Conservation (phyloP, 2,329 filamentous ascomycete species). For the Ceratocystis diversiconidia region DNA sequence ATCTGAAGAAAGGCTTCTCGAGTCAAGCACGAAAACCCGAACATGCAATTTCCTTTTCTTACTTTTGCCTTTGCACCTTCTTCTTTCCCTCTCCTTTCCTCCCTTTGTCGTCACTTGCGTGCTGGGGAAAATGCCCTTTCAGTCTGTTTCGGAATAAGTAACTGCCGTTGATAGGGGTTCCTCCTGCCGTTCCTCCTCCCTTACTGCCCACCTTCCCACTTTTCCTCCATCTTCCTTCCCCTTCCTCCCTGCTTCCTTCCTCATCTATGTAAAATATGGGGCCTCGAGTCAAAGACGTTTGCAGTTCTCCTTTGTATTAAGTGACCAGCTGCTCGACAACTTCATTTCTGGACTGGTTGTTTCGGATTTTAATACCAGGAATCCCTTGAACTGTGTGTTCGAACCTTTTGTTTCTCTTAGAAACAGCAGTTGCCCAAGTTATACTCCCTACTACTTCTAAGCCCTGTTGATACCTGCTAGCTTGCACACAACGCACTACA, state of each 20-base stretch:
- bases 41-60: too few relatives aligned
- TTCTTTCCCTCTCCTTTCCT: not conserved
- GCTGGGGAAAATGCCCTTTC: not conserved
- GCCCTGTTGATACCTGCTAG: not conserved
- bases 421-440: not conserved
- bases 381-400: not conserved
- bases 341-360: not conserved
- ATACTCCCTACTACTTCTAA: not conserved
- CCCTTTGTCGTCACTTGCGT: not conserved
- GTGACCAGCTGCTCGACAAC: not conserved
- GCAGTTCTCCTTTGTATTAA: not conserved
- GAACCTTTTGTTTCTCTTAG: not conserved
- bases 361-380: not conserved
- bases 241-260: not conserved
- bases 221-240: not conserved
- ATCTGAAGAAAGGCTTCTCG: too few relatives aligned
- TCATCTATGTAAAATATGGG: not conserved
- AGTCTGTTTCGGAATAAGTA: conserved; percentile 1
- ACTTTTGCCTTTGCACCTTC: not conserved
- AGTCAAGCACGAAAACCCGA: too few relatives aligned
- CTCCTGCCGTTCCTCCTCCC: not conserved
- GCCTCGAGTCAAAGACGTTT: not conserved
- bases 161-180: conserved; percentile 5
- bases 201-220: not conserved
- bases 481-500: not conserved